Base-by-base conservation (phyloP, 805 yeast species). In the Gaillardinia entomophila region DNA sequence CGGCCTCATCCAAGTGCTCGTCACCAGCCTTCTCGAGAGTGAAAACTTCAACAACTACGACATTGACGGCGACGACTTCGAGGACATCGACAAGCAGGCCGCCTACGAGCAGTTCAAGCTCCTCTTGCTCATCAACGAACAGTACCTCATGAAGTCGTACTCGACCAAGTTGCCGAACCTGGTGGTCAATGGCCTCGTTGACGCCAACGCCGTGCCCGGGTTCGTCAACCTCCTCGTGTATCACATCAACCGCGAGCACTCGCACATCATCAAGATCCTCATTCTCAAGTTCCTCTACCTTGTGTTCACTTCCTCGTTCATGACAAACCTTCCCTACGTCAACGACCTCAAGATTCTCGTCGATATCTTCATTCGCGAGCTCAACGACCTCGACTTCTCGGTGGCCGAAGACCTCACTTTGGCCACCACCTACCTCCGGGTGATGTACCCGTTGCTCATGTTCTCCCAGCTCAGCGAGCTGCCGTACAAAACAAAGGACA, bases 341-440 rank as follows among this genome's bases (percentile, higher is more conserved):
- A 89, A 89, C 47, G 97, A 89, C 52, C 59, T 89, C 37, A 79
- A 82, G 45, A 94, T 89, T 5, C 70, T 89, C 35, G 78, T 83
- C 11, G 96, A 87, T 48, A 88, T 89, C 7, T 66, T 89, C 32
- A 67, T 89, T 1, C 63, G 97, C 33, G 96, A 89, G 50, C 63
- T 90, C 33, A 73, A 73, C 42, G 79, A 89, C 47, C 55, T 86
- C 26, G 74, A 88, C 15, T 66, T 57, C 32, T 71, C 67, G 10
- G 74, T 73, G 14, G 74, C 75, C 24, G 75, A 84, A 34, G 79
- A 80, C 48, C 76, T 87, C 8, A 39, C 55, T 14, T 40, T 66
- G 23, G 50, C 60, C 4, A 41, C 63, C 17, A 58, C 68, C 2
- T 87, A 82, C 46, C 57, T 89, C 26, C 68, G 92, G 35, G 87